Conservation (phyloP, 306 rosid genomes). For the Malus asiatica region DNA sequence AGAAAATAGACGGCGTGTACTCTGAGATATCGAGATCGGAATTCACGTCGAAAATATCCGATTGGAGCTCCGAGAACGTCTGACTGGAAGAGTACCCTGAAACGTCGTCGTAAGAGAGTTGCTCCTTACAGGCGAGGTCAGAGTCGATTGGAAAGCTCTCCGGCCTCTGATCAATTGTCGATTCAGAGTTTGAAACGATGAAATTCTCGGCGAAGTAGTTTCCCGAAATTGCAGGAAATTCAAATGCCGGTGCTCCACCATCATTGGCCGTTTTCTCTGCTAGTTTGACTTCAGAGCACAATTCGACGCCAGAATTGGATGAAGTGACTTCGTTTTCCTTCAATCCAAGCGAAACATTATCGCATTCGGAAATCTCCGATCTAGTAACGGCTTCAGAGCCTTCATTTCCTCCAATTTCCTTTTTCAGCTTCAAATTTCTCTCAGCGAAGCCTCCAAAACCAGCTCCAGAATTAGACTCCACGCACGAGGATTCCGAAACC, state of each 20-base stretch:
- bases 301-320: constrained; percentile 26
- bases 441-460: constrained; percentile 10
- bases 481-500: constrained; percentile 69
- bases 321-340: constrained; percentile 37
- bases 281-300: constrained; percentile 19
- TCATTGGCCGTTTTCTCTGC: constrained; percentile 18
- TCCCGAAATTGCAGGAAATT: constrained; percentile 25
- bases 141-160: constrained; percentile 25
- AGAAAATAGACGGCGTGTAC: constrained; percentile 45
- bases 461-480: constrained; percentile 60
- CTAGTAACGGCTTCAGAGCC: constrained; percentile 30
- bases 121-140: constrained; percentile 75
- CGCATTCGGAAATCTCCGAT: constrained; percentile 41
- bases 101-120: constrained; percentile 40
- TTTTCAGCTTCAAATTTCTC: constrained; percentile 40
- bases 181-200: constrained; percentile 39
- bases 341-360: constrained; percentile 18
- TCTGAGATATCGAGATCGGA: constrained; percentile 54
- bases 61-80: constrained; percentile 43
- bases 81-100: constrained; percentile 48
- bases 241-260: constrained; percentile 43
- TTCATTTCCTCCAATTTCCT: constrained; percentile 26
- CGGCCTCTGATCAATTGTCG: constrained; percentile 37
- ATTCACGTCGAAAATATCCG: constrained; percentile 40
- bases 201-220: constrained; percentile 18